Conservation (phyloP, 2,329 filamentous ascomycete genomes). For the Paracoccidioides brasiliensis region DNA sequence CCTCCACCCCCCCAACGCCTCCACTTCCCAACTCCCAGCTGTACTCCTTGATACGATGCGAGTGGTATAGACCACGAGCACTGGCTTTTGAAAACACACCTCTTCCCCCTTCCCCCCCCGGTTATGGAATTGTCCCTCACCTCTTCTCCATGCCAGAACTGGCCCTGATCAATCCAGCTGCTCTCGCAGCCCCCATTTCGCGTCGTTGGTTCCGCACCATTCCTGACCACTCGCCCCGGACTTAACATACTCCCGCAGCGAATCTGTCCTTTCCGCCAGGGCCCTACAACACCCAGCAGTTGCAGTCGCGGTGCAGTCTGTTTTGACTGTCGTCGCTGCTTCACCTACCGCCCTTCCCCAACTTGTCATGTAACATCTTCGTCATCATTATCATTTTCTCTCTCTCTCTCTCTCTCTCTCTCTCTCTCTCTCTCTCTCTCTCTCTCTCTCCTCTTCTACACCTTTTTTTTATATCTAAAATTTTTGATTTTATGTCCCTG, state of each 20-base stretch:
- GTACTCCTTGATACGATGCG: background rate
- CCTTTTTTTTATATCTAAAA: background rate
- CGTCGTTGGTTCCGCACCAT: background rate
- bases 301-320: background rate
- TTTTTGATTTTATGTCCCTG: background rate
- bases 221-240: background rate
- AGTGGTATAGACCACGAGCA: background rate
- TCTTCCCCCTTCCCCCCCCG: background rate
- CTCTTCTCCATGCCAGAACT: conserved; percentile 4
- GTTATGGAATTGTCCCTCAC: background rate
- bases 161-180: background rate
- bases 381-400: background rate
- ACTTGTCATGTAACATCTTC: background rate
- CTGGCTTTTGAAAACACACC: background rate
- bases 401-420: too few species aligned
- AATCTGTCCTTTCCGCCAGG: background rate
- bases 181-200: conserved; percentile 3
- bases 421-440: background rate
- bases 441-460: background rate
- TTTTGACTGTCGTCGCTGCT: background rate
- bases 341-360: background rate
- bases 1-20: too few species aligned
- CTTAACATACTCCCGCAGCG: background rate
- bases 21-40: background rate
- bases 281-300: background rate